Evolutionary conservation across 1,284 basidiomycete species (phyloP), one percentile per base, ranked within the genome.

Genomic region (Microbotryum silenes-acaulis): DNA sequence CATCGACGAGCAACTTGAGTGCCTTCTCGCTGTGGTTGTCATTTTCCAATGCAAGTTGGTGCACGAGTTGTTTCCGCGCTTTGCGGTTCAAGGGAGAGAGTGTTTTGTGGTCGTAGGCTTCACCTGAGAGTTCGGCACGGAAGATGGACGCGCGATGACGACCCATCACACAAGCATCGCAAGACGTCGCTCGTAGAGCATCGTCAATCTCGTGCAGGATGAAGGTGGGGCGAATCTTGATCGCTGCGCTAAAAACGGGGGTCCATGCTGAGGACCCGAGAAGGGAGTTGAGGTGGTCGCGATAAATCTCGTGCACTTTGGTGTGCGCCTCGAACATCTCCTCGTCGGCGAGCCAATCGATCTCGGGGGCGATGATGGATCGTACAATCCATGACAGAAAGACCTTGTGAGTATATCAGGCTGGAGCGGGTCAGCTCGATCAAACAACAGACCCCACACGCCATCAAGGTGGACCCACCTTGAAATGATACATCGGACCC

Each of bases 221-320:
- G 18, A 57, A 33, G 14, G 50, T 48, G 2, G 65, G 65, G 1
- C 57, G 48, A 1, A 42, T 21, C 16, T 62, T 56, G 49, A 67
- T 18, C 1, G 44, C 56, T 2, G 55, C n/a, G 31, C 54, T 31
- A 56, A 67, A 67, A 2, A 31, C 31, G 25, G 60, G 58, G 42
- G 51, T 59, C 65, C 65, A 67, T 5, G 63, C 65, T 2, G 47
- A 46, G 14, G 60, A 62, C 9, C 25, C 49, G 21, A 67, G 23
- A 20, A 59, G 37, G 0, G 33, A 53, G 3, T 56, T 14, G 9
- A 64, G 16, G 25, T 53, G 47, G 7, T 27, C 16, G 12, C 51
- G 20, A 23, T 62, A 51, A 1, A 49, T 53, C 1, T 52, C 6
- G 25, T 55, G n/a, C 2, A 63, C 65, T 18, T 14, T 42, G 37